phyloP scores from a whole-genome alignment of 2,329 filamentous ascomycete species.

The Parascedosporium putredinis region DNA sequence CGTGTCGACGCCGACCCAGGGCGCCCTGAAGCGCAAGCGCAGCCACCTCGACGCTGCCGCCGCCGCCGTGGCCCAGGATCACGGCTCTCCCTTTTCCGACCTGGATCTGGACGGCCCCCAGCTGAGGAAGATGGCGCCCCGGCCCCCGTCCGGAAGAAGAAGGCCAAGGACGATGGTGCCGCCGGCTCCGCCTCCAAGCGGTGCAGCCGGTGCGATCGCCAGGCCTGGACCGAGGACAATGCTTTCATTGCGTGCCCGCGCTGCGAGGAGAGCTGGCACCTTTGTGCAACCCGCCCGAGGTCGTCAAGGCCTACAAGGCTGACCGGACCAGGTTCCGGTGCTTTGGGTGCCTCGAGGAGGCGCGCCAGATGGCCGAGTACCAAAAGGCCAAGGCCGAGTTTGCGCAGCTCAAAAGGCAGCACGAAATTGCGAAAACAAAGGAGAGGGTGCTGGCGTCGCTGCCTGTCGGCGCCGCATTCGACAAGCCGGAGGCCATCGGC shows the following conservation, averaged over 20 bases:
- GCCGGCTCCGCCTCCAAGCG: conserved; percentile 5
- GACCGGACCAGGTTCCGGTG: conserved; percentile 13
- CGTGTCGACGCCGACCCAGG: not conserved
- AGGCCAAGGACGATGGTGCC: conserved; percentile 10
- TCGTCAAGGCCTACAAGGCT: conserved; percentile 9
- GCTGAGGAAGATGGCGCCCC: conserved; percentile 6
- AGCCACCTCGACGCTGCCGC: not conserved
- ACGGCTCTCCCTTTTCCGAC: conserved; percentile 3
- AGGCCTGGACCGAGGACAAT: conserved; percentile 13
- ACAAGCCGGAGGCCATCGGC: conserved; percentile 26
- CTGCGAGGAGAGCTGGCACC: conserved; percentile 17
- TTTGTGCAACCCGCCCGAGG: conserved; percentile 16
- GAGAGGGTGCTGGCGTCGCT: conserved; percentile 22
- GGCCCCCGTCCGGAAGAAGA: conserved; percentile 11
- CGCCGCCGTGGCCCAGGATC: too few relatives aligned
- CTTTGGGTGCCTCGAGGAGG: conserved; percentile 12
- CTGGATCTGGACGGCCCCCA: not conserved
- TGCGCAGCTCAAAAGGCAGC: conserved; percentile 12
- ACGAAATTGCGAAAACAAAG: conserved; percentile 21
- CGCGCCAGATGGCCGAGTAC: conserved; percentile 12
- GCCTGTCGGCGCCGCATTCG: conserved; percentile 21
- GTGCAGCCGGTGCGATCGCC: conserved; percentile 16
- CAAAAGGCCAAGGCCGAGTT: conserved; percentile 12
- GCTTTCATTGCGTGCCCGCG: conserved; percentile 14
- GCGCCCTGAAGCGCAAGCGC: conserved; percentile 3